Percentiles rank a stretch among this genome's conserved stretches.
phyloP scores from a whole-genome alignment of 441 rosid species.

The Euphorbia celastroides region DNA sequence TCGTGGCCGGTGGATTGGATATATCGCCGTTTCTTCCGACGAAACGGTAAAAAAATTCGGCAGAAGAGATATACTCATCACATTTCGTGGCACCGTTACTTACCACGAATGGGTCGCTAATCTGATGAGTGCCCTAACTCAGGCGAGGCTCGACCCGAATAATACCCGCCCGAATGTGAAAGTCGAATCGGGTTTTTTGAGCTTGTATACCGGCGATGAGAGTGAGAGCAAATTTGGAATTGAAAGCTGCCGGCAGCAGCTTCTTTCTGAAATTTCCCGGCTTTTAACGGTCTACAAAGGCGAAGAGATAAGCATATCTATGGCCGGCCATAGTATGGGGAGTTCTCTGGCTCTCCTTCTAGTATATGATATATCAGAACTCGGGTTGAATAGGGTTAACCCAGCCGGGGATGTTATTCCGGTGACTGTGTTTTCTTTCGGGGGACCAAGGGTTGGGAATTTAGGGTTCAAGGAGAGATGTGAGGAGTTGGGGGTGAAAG shows the following conservation, averaged over 20 bases:
- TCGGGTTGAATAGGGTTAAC: slow-evolving; percentile 46
- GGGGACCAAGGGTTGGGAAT: slow-evolving; percentile 85
- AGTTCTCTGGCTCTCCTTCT: slow-evolving; percentile 57
- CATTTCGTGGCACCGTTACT: slow-evolving; percentile 72
- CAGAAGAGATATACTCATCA: slow-evolving; percentile 63
- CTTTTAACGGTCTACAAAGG: slow-evolving; percentile 47
- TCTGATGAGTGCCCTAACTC: slow-evolving; percentile 57
- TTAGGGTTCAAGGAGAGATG: slow-evolving; percentile 42
- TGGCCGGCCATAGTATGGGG: slow-evolving; percentile 73
- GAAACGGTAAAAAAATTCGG: slow-evolving; percentile 56
- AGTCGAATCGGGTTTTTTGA: slow-evolving; percentile 76
- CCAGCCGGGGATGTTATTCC: slow-evolving; percentile 36
- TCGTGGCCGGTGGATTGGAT: slow-evolving; percentile 77
- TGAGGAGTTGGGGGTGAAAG: slow-evolving; percentile 63
- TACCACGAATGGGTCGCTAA: slow-evolving; percentile 75
- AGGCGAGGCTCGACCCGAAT: slow-evolving; percentile 56
- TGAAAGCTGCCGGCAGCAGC: slow-evolving; percentile 36
- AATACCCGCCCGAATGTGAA: slow-evolving; percentile 37
- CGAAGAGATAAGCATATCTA: slow-evolving; percentile 62
- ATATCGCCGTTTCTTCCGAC: slow-evolving; percentile 68
- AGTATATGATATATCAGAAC: slow-evolving; percentile 70
- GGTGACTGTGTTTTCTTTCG: slow-evolving; percentile 73
- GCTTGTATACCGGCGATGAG: slow-evolving; percentile 69
- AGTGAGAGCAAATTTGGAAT: slow-evolving; percentile 39
- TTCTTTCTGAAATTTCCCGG: slow-evolving; percentile 51